A percentile compares a stretch with the other conserved stretches of the same genome.
These are phyloP conservation scores for Neurospora sp. DNA, from an alignment of 2,329 filamentous ascomycete species.

Conservation along the genomic window DNA sequence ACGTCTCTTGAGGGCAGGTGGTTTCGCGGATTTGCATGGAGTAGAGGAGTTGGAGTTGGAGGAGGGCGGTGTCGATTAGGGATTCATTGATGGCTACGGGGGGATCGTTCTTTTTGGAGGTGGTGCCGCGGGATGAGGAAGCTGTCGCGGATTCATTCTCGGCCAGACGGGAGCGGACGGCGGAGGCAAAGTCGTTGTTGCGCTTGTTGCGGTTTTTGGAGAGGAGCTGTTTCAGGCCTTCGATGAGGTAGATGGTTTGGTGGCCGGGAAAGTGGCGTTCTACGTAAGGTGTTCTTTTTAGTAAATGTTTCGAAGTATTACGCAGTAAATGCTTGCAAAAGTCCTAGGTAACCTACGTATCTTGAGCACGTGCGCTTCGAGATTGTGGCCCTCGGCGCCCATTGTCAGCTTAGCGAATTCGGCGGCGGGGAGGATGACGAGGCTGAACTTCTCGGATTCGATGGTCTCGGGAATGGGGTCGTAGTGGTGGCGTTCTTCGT, in stretches of 20 bases:
- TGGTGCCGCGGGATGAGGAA: slow-evolving; percentile 11
- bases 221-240: slow-evolving; percentile 58
- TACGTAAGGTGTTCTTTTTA: too few relatives aligned
- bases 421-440: slow-evolving; percentile 52
- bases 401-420: slow-evolving; percentile 56
- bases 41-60: slow-evolving; percentile 61
- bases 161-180: slow-evolving; percentile 43
- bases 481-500: slow-evolving; percentile 53
- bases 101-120: slow-evolving; percentile 30
- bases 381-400: slow-evolving; percentile 32
- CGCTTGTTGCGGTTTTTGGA: slow-evolving; percentile 57
- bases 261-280: slow-evolving; percentile 39
- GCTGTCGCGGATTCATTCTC: slow-evolving; percentile 6
- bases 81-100: slow-evolving; percentile 55
- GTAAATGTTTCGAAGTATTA: too few relatives aligned
- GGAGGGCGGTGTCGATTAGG: slow-evolving; percentile 58
- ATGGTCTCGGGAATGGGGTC: slow-evolving; percentile 47
- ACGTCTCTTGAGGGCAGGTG: slow-evolving; percentile 48
- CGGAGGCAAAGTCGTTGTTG: slow-evolving; percentile 58
- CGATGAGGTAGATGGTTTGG: slow-evolving; percentile 59
- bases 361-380: slow-evolving; percentile 49
- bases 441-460: slow-evolving; percentile 48
- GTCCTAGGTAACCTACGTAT: slow-evolving; percentile 27
- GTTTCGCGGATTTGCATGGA: slow-evolving; percentile 63
- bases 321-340: too few relatives aligned